These are phyloP conservation scores for Cyberlindnera galapagoensis DNA, from an alignment of 805 yeast species.

Conservation along the genomic window DNA sequence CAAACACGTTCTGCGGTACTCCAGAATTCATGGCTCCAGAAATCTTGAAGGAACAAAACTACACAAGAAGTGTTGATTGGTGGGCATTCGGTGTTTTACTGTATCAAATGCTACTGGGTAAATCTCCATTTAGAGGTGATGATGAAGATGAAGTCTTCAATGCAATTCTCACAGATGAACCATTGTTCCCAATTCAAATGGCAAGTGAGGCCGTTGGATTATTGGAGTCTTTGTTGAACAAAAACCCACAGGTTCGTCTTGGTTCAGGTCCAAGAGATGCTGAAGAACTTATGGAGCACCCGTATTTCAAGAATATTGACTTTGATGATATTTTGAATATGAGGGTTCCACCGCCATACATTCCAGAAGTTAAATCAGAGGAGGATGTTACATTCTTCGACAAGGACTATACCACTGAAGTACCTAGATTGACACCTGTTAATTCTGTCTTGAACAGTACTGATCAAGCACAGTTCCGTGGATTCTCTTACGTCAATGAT, in stretches of 20 bases:
- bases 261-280: constrained; percentile 91
- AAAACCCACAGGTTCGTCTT: constrained; percentile 78
- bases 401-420: constrained; percentile 88
- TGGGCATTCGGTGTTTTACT: constrained; percentile 98
- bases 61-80: constrained; percentile 96
- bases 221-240: constrained; percentile 81
- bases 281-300: constrained; percentile 88
- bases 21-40: constrained; percentile 99
- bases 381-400: constrained; percentile 93
- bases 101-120: constrained; percentile 94
- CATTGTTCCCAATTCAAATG: constrained; percentile 94
- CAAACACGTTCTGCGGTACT: constrained; percentile 96
- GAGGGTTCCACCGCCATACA: constrained; percentile 78
- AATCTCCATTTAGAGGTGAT: constrained; percentile 96
- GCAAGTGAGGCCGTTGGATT: constrained; percentile 94
- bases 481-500: constrained; percentile 83
- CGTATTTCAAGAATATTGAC: constrained; percentile 83
- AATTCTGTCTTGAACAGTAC: constrained; percentile 78
- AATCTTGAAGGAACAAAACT: constrained; percentile 85
- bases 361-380: constrained; percentile 81
- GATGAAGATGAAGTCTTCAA: constrained; percentile 96
- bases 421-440: constrained; percentile 92
- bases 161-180: constrained; percentile 94
- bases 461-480: constrained; percentile 95
- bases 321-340: constrained; percentile 78